Conservation (phyloP, 2,329 filamentous ascomycete species). For the Decorospora gaudefroyi region DNA sequence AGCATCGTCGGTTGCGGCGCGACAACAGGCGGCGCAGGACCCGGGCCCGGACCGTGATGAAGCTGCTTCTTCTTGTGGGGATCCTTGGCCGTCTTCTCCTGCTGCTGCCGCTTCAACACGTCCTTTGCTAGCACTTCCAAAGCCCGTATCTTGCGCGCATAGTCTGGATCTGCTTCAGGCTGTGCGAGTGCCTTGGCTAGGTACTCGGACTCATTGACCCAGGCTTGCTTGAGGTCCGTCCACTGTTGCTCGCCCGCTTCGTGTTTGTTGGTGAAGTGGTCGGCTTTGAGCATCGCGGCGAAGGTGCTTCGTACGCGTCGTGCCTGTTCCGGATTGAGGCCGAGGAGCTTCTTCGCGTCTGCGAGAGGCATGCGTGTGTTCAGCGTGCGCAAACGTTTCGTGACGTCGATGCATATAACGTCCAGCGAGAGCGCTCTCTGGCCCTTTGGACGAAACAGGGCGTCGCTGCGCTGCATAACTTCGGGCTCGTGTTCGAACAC, state of each 20-base stretch:
- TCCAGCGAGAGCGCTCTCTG: constrained; percentile 72
- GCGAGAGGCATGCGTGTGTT: constrained; percentile 71
- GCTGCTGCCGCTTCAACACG: constrained; percentile 75
- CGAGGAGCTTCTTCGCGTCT: constrained; percentile 73
- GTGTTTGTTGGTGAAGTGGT: constrained; percentile 73
- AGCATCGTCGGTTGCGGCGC: constrained; percentile 18
- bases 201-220: constrained; percentile 64
- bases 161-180: constrained; percentile 58
- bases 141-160: constrained; percentile 63
- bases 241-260: constrained; percentile 73
- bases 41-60: constrained; percentile 50
- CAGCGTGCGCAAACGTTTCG: constrained; percentile 72
- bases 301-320: constrained; percentile 69
- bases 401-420: constrained; percentile 79
- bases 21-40: constrained; percentile 44
- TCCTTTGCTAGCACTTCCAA: constrained; percentile 74
- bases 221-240: constrained; percentile 69
- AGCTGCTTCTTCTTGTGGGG: constrained; percentile 52
- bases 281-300: constrained; percentile 66
- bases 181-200: constrained; percentile 60
- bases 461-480: constrained; percentile 52
- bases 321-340: constrained; percentile 69
- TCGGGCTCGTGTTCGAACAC: constrained; percentile 63
- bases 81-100: constrained; percentile 65
- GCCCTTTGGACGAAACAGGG: constrained; percentile 50